These are phyloP conservation scores for Aspergillus ibericus DNA, from an alignment of 2,329 filamentous ascomycete species.

Conservation along the genomic window DNA sequence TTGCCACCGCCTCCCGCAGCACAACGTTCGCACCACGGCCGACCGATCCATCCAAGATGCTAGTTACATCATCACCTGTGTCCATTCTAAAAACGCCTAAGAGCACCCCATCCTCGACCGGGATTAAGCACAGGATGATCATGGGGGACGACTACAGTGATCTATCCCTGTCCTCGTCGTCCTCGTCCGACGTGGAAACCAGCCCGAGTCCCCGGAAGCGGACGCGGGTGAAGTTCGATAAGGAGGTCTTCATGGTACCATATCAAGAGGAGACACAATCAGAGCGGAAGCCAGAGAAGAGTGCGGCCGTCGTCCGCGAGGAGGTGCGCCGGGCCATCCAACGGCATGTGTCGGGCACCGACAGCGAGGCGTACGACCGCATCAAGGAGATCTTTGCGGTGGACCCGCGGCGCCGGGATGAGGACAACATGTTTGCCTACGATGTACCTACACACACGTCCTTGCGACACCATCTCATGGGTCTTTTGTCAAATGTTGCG, in stretches of 20 bases:
- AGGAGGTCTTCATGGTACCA: constrained; percentile 39
- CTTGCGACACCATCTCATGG: constrained; percentile 59
- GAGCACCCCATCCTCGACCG: constrained; percentile 20
- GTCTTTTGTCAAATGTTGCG: constrained; percentile 58
- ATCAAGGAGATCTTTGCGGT: constrained; percentile 55
- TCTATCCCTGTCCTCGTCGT: constrained; percentile 33
- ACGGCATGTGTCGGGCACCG: constrained; percentile 51
- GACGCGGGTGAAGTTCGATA: constrained; percentile 44
- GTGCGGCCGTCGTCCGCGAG: constrained; percentile 58
- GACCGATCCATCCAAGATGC: constrained; percentile 32
- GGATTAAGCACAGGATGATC: constrained; percentile 38
- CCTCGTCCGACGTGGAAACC: constrained; percentile 29
- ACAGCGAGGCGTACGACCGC: constrained; percentile 58
- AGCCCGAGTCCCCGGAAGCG: constrained; percentile 41
- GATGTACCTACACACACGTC: constrained; percentile 54
- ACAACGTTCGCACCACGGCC: constrained; percentile 28
- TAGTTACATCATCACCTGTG: constrained; percentile 31
- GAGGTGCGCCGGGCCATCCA: constrained; percentile 61
- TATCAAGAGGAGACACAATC: constrained; percentile 32
- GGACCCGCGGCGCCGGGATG: constrained; percentile 45
- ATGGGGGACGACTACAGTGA: constrained; percentile 30
- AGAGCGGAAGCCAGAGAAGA: constrained; percentile 48
- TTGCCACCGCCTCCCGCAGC: constrained; percentile 31
- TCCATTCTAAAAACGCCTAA: constrained; percentile 42
- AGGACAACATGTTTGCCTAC: constrained; percentile 31